These are phyloP conservation scores for Fusarium siculi DNA, from an alignment of 2,329 filamentous ascomycete genomes.

Conservation along the genomic window DNA sequence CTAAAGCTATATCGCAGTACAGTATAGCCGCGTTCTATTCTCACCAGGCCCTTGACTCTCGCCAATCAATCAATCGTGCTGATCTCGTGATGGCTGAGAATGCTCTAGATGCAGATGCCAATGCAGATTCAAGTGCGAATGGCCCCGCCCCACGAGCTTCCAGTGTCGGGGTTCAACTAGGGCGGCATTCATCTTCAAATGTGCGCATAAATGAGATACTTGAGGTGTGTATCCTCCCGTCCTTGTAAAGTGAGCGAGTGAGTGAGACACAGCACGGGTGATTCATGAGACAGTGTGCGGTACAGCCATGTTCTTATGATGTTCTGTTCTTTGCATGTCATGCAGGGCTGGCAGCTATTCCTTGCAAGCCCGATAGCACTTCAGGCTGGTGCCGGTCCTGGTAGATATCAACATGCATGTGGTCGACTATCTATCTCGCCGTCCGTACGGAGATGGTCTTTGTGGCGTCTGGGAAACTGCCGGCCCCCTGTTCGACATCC, in stretches of 20 bases:
- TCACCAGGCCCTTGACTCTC: background rate
- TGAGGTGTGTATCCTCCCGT: conserved; percentile 51
- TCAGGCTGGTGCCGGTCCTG: background rate
- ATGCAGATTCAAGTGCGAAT: conserved; percentile 2
- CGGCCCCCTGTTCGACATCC: conserved; percentile 22
- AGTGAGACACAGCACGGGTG: background rate
- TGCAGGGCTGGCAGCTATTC: background rate
- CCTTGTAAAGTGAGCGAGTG: background rate
- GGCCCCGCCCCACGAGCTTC: conserved; percentile 28
- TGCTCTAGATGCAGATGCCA: conserved; percentile 11
- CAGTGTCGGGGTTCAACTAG: conserved; percentile 33
- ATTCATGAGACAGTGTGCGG: conserved; percentile 4
- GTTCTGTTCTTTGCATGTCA: background rate
- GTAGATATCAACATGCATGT: background rate
- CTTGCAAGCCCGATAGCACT: background rate
- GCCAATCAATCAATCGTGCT: conserved; percentile 2
- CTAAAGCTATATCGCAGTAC: background rate
- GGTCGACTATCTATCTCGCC: background rate
- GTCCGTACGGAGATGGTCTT: background rate
- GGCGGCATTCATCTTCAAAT: conserved; percentile 46
- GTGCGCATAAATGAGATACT: conserved; percentile 59
- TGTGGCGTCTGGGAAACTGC: conserved; percentile 26
- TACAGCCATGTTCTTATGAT: background rate
- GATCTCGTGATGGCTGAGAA: conserved; percentile 12
- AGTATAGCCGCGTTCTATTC: background rate